These are phyloP conservation scores for Phyllosticta citriasiana DNA, from an alignment of 2,329 filamentous ascomycete species.

Conservation along the genomic window DNA sequence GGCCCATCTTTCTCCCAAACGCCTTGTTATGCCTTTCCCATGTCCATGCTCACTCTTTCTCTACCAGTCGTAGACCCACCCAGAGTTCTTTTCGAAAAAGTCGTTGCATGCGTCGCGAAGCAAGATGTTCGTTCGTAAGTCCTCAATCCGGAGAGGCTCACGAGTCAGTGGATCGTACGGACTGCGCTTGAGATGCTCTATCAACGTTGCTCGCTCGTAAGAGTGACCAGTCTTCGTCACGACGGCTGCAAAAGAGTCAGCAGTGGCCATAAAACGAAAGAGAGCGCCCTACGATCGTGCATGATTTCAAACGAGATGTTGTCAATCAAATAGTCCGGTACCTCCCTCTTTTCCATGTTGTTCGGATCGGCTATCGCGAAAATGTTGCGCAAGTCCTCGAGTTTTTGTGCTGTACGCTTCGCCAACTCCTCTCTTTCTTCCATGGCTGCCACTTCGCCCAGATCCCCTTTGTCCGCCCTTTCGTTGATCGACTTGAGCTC, in stretches of 20 bases:
- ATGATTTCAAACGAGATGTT: constrained; percentile 67
- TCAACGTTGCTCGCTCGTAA: constrained; percentile 77
- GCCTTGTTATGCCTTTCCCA: no score
- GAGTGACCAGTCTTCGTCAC: constrained; percentile 75
- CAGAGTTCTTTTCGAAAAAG: constrained; percentile 68
- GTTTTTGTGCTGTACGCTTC: constrained; percentile 29
- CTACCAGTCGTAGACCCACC: constrained; percentile 87
- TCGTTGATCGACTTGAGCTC: constrained; percentile 31
- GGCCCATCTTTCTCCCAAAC: neutral
- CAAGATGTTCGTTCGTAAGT: constrained; percentile 72
- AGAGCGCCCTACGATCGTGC: constrained; percentile 47
- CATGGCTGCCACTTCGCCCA: constrained; percentile 34
- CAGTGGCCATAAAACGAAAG: constrained; percentile 7
- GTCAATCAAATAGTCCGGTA: constrained; percentile 69
- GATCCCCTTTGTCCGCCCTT: constrained; percentile 23
- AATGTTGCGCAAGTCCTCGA: constrained; percentile 33
- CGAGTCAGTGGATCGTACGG: constrained; percentile 76
- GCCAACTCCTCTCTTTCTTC: constrained; percentile 40
- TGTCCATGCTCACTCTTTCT: neutral
- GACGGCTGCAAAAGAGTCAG: constrained; percentile 30
- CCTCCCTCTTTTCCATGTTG: constrained; percentile 38
- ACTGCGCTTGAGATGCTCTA: constrained; percentile 71
- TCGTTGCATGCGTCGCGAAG: constrained; percentile 75
- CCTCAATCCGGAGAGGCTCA: constrained; percentile 55
- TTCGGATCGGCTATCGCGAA: constrained; percentile 39